Percentiles rank a stretch among this genome's conserved stretches.
Evolutionary conservation across 1,284 basidiomycete species (phyloP).

Genomic region (Apiotrichum montevideense): DNA sequence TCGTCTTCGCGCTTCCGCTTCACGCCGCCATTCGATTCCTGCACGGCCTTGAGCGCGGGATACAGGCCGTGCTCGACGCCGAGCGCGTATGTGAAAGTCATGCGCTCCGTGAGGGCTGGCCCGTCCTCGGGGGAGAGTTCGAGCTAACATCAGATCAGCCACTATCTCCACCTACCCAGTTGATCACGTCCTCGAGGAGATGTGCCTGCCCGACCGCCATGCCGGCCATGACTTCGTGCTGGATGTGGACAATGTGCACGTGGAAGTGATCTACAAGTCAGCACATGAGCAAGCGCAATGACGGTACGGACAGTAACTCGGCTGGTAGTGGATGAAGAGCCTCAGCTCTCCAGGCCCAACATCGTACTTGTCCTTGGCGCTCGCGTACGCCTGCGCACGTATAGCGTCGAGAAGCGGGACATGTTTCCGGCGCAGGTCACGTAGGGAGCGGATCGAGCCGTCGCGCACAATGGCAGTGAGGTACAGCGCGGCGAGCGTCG

Average conservation of each 20-base stretch:
- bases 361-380: constrained; percentile 64
- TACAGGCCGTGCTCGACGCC: constrained; percentile 74
- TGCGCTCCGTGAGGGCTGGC: constrained; percentile 55
- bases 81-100: constrained; percentile 76
- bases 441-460: constrained; percentile 57
- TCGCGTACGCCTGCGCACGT: constrained; percentile 54
- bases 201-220: constrained; percentile 88
- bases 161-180: constrained; percentile 53
- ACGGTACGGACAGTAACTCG: constrained; percentile 74
- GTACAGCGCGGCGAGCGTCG: constrained; percentile 58
- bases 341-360: constrained; percentile 63
- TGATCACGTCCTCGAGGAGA: constrained; percentile 84
- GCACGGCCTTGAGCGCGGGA: not conserved
- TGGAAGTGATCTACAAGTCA: constrained; percentile 74
- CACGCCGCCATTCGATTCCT: not conserved
- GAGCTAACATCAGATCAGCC: constrained; percentile 50
- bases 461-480: constrained; percentile 64
- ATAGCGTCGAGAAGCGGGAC: constrained; percentile 66
- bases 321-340: constrained; percentile 91
- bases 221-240: constrained; percentile 59
- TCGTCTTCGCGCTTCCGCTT: not conserved
- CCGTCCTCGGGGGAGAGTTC: constrained; percentile 50
- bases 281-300: no score
- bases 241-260: constrained; percentile 82
- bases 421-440: constrained; percentile 63